These are phyloP conservation scores for Salvia miltiorrhiza DNA, from an alignment of 257 asterid species.

Conservation along the genomic window DNA sequence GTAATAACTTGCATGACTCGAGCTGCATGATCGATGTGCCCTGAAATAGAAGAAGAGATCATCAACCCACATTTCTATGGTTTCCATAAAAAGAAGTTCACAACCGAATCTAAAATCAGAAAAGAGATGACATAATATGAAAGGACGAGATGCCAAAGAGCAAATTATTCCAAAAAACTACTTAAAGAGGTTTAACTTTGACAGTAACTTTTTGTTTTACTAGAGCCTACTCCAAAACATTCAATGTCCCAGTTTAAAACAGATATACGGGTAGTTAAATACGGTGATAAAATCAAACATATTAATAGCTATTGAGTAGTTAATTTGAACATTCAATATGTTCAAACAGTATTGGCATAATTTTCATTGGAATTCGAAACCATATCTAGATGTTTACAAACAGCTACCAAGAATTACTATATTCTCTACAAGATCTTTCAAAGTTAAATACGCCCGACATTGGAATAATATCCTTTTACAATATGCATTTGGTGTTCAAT, in stretches of 20 bases:
- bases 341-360: too few relatives aligned
- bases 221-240: neutral
- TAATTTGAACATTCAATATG: too few relatives aligned
- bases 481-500: neutral
- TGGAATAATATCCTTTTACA: neutral
- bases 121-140: neutral
- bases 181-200: neutral
- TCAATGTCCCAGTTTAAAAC: neutral
- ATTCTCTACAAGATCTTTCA: neutral
- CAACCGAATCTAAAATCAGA: neutral
- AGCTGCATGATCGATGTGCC: slow-evolving; percentile 92
- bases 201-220: neutral
- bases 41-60: slow-evolving; percentile 45
- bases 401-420: neutral
- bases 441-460: neutral
- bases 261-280: neutral
- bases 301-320: too few relatives aligned
- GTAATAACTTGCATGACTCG: slow-evolving; percentile 97
- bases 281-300: too few relatives aligned
- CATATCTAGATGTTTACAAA: neutral
- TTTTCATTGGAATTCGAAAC: neutral
- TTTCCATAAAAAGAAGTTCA: neutral
- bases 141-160: neutral
- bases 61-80: neutral
- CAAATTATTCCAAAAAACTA: slow-evolving; percentile 8